phyloP scores from a whole-genome alignment of 2,329 filamentous ascomycete genomes.

The Fusarium subtropicale region DNA sequence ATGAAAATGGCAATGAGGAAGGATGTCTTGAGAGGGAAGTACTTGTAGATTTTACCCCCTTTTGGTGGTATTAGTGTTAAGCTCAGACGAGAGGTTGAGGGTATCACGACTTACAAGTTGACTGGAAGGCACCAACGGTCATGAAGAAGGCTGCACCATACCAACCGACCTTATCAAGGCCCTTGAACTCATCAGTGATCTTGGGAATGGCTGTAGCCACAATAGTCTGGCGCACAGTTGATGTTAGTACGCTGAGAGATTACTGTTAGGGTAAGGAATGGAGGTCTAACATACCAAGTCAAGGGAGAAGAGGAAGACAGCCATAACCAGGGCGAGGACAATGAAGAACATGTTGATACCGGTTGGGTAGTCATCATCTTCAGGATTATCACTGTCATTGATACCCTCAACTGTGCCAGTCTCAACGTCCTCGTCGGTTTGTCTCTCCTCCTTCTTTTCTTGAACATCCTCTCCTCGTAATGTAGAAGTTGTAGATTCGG shows the following conservation, averaged over 20 bases:
- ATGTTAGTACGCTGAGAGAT: conserved; percentile 6
- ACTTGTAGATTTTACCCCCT: conserved; percentile 63
- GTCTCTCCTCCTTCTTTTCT: conserved; percentile 46
- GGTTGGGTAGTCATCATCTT: conserved; percentile 54
- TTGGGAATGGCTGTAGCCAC: conserved; percentile 68
- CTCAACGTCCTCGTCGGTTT: conserved; percentile 37
- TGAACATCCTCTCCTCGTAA: conserved; percentile 46
- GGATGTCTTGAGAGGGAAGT: conserved; percentile 63
- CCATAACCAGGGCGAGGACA: conserved; percentile 59
- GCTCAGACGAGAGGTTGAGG: neutral
- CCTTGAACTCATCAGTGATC: conserved; percentile 65
- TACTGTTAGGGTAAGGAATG: neutral
- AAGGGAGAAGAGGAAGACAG: conserved; percentile 62
- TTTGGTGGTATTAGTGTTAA: conserved; percentile 36
- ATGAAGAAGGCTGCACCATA: conserved; percentile 68
- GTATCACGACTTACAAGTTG: conserved; percentile 51
- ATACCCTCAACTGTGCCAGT: conserved; percentile 38
- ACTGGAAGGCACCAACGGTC: conserved; percentile 59
- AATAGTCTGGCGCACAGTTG: conserved; percentile 57
- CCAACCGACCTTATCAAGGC: conserved; percentile 67
- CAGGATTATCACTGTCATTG: conserved; percentile 34
- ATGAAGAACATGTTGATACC: conserved; percentile 57
- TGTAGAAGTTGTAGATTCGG: conserved; percentile 48
- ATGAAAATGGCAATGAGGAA: conserved; percentile 62
- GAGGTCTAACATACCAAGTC: conserved; percentile 54